Evolutionary conservation across 2,329 filamentous ascomycete genomes (phyloP).

Genomic region (Xylariomycetidae sp.): DNA sequence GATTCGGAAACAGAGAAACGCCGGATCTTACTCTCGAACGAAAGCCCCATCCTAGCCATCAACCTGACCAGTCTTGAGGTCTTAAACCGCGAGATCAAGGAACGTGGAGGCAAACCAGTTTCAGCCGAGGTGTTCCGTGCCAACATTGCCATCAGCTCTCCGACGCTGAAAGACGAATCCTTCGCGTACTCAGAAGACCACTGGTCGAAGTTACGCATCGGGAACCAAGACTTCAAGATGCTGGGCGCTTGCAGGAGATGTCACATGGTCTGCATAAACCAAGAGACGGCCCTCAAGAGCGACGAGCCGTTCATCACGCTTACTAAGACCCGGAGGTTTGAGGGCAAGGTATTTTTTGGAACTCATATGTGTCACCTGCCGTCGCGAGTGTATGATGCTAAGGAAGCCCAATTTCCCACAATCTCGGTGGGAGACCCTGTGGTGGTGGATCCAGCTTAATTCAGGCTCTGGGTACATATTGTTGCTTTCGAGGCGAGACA

Average conservation of each 20-base stretch:
- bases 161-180: conserved; percentile 33
- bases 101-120: conserved; percentile 58
- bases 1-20: conserved; percentile 42
- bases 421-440: conserved; percentile 46
- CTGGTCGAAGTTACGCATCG: conserved; percentile 68
- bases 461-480: too few relatives aligned
- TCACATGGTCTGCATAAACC: conserved; percentile 95
- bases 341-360: conserved; percentile 86
- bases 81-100: conserved; percentile 68
- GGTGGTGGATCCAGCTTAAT: conserved; percentile 16
- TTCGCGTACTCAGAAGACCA: conserved; percentile 72
- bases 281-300: conserved; percentile 69
- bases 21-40: conserved; percentile 80
- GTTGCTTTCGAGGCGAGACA: too few relatives aligned
- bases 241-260: conserved; percentile 83
- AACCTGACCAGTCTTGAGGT: conserved; percentile 73
- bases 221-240: conserved; percentile 60
- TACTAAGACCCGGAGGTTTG: conserved; percentile 77
- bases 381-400: conserved; percentile 10
- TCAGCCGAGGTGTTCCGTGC: conserved; percentile 76
- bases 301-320: conserved; percentile 87
- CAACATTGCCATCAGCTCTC: conserved; percentile 72
- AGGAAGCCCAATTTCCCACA: conserved; percentile 34
- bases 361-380: conserved; percentile 62
- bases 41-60: conserved; percentile 86